These are phyloP conservation scores for Vaccinium vitisidaea DNA, from an alignment of 148 eudicot species.

Conservation along the genomic window DNA sequence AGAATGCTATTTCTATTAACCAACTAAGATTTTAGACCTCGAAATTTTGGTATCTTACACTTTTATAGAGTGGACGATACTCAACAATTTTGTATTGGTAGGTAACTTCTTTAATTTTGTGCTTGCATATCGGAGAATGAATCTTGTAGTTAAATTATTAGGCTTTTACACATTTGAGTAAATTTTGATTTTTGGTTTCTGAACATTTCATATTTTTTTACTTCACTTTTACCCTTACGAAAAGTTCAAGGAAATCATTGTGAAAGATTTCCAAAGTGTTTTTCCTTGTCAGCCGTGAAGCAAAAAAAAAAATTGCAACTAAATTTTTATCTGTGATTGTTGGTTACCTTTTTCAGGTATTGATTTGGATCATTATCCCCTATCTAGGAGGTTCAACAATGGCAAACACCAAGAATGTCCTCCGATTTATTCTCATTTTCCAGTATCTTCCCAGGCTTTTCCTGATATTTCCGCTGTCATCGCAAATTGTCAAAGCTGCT, in stretches of 20 bases:
- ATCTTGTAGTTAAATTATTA: background rate
- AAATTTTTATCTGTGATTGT: background rate
- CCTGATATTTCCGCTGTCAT: constrained; percentile 52
- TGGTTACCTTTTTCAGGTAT: constrained; percentile 34
- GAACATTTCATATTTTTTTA: background rate
- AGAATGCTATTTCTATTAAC: background rate
- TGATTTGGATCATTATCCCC: constrained; percentile 72
- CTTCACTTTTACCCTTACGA: background rate
- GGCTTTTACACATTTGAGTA: background rate
- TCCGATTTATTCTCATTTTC: constrained; percentile 49
- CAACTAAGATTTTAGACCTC: background rate
- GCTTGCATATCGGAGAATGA: background rate
- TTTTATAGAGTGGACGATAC: background rate
- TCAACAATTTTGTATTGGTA: background rate
- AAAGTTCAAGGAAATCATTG: background rate
- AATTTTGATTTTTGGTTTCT: background rate
- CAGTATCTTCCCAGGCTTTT: constrained; percentile 56
- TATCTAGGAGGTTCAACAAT: constrained; percentile 54
- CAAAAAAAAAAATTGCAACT: background rate
- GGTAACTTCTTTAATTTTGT: background rate
- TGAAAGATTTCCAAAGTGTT: background rate
- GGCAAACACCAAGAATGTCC: constrained; percentile 63
- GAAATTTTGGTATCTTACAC: background rate
- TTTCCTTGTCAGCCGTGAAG: background rate
- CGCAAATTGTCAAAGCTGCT: constrained; percentile 52